A percentile compares a stretch with the other conserved stretches of the same genome.
These are phyloP conservation scores for Plasmodium falciparum DNA, from an alignment of 169 alveolate species.

Conservation along the genomic window DNA sequence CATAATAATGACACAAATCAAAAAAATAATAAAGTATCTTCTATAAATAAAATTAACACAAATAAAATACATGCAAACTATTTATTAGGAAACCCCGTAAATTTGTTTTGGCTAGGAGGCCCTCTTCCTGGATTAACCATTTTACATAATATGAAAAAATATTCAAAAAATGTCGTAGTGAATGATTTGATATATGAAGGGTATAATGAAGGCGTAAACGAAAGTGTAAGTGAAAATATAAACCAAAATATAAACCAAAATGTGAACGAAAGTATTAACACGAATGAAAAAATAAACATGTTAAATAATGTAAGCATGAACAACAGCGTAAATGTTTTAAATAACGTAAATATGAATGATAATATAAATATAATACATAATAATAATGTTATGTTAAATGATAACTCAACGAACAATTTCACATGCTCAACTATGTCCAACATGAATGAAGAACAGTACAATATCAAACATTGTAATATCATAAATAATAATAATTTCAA, in stretches of 20 bases:
- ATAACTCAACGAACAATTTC: no score
- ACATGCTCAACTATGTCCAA: no score
- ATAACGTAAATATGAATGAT: background rate
- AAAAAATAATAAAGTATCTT: slow-evolving; percentile 5
- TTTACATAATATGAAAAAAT: slow-evolving; percentile 56
- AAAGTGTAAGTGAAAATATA: background rate
- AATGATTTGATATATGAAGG: slow-evolving; percentile 73
- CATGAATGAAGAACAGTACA: no score
- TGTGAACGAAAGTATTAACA: background rate
- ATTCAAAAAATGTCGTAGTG: slow-evolving; percentile 49
- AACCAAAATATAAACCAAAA: background rate
- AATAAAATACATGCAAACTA: slow-evolving; percentile 8
- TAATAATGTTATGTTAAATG: no score
- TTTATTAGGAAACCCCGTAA: slow-evolving; percentile 39
- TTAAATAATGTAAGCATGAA: background rate
- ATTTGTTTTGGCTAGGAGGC: slow-evolving; percentile 73
- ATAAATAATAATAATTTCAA: background rate
- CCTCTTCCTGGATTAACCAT: slow-evolving; percentile 74
- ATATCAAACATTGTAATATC: background rate
- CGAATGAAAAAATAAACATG: background rate
- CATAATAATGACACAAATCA: background rate
- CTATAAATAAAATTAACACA: background rate
- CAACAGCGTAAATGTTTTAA: background rate
- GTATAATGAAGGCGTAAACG: slow-evolving; percentile 43
- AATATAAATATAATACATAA: no score